These are phyloP conservation scores for Inga leiocalycina DNA, from an alignment of 306 rosid species.

Conservation along the genomic window DNA sequence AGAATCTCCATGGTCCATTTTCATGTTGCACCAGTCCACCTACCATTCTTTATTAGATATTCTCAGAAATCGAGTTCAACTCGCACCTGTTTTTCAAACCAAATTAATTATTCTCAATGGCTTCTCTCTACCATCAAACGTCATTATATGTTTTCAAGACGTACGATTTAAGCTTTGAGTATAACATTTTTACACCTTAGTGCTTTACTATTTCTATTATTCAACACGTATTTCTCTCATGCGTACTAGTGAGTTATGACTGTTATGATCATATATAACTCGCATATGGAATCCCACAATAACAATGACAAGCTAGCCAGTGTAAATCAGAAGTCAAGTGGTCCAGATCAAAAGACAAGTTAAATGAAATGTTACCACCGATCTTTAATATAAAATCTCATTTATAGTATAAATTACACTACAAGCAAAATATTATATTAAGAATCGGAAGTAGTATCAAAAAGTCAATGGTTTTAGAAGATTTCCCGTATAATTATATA, in stretches of 20 bases:
- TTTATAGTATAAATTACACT: too few species aligned
- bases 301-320: not conserved
- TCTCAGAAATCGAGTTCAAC: not conserved
- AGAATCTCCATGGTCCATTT: slow-evolving; percentile 39
- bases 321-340: not conserved
- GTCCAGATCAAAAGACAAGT: not conserved
- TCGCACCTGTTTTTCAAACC: not conserved
- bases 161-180: not conserved
- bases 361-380: not conserved
- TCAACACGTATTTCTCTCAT: not conserved
- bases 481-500: not conserved
- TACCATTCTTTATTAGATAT: slow-evolving; percentile 4
- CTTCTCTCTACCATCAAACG: slow-evolving; percentile 8
- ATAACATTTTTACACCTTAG: not conserved
- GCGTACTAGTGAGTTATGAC: not conserved
- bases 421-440: too few species aligned
- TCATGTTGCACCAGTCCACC: slow-evolving; percentile 30
- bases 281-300: not conserved
- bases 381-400: too few species aligned
- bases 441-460: not conserved
- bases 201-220: not conserved
- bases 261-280: not conserved
- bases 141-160: not conserved
- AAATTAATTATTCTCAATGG: slow-evolving; percentile 8
- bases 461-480: not conserved